Conservation (phyloP, 768 basidiomycete genomes). For the Chalciporus pseudorubinellus region DNA sequence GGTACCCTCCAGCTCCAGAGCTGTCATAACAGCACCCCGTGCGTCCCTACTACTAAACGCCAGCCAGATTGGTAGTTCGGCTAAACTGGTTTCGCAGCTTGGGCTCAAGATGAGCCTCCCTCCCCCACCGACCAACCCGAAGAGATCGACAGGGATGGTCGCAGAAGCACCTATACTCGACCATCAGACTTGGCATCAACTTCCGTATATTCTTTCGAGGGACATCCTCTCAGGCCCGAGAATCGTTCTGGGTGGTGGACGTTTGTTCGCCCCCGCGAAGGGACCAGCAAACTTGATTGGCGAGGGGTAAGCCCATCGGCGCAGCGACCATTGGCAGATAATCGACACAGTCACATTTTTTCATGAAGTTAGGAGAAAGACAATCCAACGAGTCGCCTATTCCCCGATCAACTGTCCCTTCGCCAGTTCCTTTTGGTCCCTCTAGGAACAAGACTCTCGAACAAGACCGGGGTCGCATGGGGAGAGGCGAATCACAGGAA, state of each 20-base stretch:
- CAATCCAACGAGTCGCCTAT: constrained; percentile 20
- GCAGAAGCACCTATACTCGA: constrained; percentile 37
- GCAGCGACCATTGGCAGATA: constrained; percentile 8
- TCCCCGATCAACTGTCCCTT: constrained; percentile 25
- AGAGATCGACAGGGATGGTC: constrained; percentile 30
- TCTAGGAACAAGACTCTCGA: constrained; percentile 58
- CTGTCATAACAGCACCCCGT: constrained; percentile 73
- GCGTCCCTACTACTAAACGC: constrained; percentile 31
- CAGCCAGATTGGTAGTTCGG: background rate
- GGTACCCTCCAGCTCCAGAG: constrained; percentile 43
- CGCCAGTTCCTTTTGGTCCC: constrained; percentile 44
- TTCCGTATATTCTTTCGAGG: constrained; percentile 42
- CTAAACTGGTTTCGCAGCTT: constrained; percentile 46
- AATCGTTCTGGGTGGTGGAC: constrained; percentile 67
- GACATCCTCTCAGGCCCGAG: constrained; percentile 31
- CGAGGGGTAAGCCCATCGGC: background rate
- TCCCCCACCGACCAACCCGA: constrained; percentile 56
- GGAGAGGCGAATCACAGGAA: constrained; percentile 9
- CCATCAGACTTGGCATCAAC: constrained; percentile 52
- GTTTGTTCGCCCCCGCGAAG: constrained; percentile 59
- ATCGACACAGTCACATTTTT: constrained; percentile 17
- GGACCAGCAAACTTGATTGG: constrained; percentile 9
- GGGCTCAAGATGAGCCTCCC: constrained; percentile 82
- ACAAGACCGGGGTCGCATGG: constrained; percentile 63
- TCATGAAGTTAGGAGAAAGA: constrained; percentile 13